These are phyloP conservation scores for Malus hybrid DNA, from an alignment of 331 rosid species.

Conservation along the genomic window DNA sequence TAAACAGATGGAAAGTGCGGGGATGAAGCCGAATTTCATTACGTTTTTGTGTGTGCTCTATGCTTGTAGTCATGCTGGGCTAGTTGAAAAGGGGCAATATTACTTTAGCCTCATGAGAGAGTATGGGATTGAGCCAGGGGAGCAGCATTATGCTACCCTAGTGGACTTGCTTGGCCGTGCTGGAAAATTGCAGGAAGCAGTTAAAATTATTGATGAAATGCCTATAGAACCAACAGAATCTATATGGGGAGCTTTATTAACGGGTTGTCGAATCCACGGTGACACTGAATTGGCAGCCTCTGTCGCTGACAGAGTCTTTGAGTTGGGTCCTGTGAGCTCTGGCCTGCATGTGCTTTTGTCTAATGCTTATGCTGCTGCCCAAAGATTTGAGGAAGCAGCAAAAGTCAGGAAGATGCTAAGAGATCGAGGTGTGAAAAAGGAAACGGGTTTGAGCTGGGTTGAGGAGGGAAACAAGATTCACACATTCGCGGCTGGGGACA, in stretches of 20 bases:
- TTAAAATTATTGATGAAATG: conserved; percentile 47
- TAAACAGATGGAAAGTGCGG: conserved; percentile 40
- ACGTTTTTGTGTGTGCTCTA: conserved; percentile 69
- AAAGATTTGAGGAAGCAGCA: conserved; percentile 84
- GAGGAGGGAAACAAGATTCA: conserved; percentile 82
- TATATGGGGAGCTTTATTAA: conserved; percentile 81
- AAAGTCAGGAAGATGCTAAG: conserved; percentile 62
- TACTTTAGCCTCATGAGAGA: conserved; percentile 59
- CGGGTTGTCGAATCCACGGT: conserved; percentile 71
- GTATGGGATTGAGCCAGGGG: conserved; percentile 62
- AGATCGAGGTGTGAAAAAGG: conserved; percentile 70
- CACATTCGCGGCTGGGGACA: conserved; percentile 72
- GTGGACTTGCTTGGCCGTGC: conserved; percentile 90
- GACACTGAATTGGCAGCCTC: conserved; percentile 62
- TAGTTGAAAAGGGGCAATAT: conserved; percentile 54
- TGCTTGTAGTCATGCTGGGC: conserved; percentile 86
- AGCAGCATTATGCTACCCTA: conserved; percentile 67
- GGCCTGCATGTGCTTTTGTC: conserved; percentile 64
- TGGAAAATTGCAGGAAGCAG: conserved; percentile 68
- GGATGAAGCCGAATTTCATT: conserved; percentile 79
- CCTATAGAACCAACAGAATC: conserved; percentile 74
- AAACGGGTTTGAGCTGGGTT: conserved; percentile 90
- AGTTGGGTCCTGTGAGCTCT: conserved; percentile 42
- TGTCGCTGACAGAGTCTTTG: conserved; percentile 62
- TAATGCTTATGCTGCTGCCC: conserved; percentile 84